phyloP scores from a whole-genome alignment of 441 rosid genomes.

The Croton setiger region DNA sequence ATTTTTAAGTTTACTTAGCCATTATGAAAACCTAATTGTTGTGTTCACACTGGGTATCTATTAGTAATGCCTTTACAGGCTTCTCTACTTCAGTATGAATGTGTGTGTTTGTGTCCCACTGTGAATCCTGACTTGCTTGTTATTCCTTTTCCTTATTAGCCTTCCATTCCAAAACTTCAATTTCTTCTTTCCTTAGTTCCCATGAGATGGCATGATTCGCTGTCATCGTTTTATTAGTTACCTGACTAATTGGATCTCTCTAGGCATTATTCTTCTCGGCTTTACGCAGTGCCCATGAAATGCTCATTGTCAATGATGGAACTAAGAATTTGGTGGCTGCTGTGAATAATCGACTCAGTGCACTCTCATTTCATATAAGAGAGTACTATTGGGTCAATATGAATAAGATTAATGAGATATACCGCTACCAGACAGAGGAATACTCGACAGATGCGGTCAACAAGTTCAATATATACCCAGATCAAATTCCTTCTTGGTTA shows the following conservation, averaged over 20 bases:
- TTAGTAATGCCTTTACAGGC: background rate
- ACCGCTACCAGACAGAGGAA: conserved; percentile 93
- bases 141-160: too few species aligned
- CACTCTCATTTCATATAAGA: conserved; percentile 82
- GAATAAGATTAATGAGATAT: conserved; percentile 86
- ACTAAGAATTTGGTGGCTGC: conserved; percentile 81
- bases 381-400: conserved; percentile 93
- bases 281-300: conserved; percentile 81
- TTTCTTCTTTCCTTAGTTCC: background rate
- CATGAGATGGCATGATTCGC: background rate
- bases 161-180: too few species aligned
- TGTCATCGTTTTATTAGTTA: background rate
- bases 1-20: background rate
- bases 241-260: conserved; percentile 11
- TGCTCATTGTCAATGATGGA: conserved; percentile 74
- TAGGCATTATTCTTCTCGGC: conserved; percentile 89
- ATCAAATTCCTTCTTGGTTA: conserved; percentile 96
- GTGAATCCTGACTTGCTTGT: background rate
- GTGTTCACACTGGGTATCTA: background rate
- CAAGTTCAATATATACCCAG: conserved; percentile 96
- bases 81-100: too few species aligned
- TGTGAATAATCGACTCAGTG: conserved; percentile 76
- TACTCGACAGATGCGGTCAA: conserved; percentile 80
- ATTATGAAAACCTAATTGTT: background rate
- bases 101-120: background rate